These are phyloP conservation scores for Crotalaria pallida DNA, from an alignment of 306 rosid species.

Conservation along the genomic window DNA sequence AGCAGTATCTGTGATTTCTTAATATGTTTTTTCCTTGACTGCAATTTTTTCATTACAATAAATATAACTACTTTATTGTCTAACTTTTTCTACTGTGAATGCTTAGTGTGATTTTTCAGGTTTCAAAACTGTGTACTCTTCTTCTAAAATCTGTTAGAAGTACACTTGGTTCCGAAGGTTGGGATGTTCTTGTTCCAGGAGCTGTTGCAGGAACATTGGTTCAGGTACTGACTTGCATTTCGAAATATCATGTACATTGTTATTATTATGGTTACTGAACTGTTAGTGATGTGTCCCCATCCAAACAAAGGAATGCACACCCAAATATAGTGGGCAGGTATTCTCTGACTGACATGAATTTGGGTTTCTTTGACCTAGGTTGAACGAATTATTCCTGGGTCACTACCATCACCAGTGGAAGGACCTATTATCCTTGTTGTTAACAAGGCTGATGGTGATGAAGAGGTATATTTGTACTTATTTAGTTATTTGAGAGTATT, in stretches of 20 bases:
- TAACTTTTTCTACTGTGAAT: conserved; percentile 24
- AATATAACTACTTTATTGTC: conserved; percentile 16
- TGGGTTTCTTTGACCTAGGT: conserved; percentile 54
- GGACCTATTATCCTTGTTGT: conserved; percentile 80
- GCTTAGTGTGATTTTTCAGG: conserved; percentile 90
- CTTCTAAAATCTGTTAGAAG: conserved; percentile 84
- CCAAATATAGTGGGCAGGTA: background rate
- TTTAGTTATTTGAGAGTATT: background rate
- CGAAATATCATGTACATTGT: background rate
- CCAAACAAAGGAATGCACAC: no score
- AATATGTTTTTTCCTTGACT: conserved; percentile 13
- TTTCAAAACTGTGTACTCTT: conserved; percentile 83
- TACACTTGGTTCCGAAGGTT: conserved; percentile 82
- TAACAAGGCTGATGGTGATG: conserved; percentile 92
- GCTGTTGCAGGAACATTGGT: conserved; percentile 69
- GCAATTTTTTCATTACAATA: background rate
- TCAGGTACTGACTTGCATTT: conserved; percentile 50
- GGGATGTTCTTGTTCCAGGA: conserved; percentile 99
- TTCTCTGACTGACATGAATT: conserved; percentile 9
- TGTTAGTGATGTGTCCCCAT: no score
- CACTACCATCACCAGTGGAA: conserved; percentile 58
- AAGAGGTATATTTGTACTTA: conserved; percentile 59
- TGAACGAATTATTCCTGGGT: conserved; percentile 83
- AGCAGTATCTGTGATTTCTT: conserved; percentile 13
- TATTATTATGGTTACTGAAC: background rate